Conservation (phyloP, 345 rosid genomes). For the Rhodamnia argentea region DNA sequence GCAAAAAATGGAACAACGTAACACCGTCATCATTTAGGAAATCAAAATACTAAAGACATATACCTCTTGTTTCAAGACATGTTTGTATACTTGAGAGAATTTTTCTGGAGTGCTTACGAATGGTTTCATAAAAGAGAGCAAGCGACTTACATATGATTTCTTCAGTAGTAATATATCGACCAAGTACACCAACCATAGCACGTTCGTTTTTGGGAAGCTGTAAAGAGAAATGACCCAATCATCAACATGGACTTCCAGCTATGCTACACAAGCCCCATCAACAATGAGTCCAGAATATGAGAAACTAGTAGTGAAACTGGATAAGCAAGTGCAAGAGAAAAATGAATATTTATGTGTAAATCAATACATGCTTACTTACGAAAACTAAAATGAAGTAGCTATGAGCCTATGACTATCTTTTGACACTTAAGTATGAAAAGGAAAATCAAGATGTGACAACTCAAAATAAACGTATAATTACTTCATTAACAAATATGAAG, state of each 20-base stretch:
- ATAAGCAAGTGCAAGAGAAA: neutral
- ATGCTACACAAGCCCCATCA: neutral
- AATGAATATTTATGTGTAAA: too few species aligned
- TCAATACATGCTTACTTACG: neutral
- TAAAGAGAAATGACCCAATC: neutral
- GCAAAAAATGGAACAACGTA: neutral
- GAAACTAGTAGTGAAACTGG: neutral
- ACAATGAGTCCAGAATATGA: neutral
- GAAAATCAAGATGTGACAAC: neutral
- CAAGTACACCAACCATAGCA: constrained; percentile 79
- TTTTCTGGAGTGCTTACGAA: neutral
- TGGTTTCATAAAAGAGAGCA: neutral
- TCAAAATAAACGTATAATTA: too few species aligned
- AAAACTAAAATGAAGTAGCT: neutral
- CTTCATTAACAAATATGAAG: neutral
- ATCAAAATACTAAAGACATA: neutral
- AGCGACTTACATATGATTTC: constrained; percentile 79
- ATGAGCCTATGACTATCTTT: neutral
- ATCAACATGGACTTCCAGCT: neutral
- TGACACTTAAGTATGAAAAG: neutral
- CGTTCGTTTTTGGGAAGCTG: constrained; percentile 89
- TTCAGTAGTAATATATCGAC: constrained; percentile 70
- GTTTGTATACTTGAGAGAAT: neutral
- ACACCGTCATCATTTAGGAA: neutral
- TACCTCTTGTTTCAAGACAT: neutral